phyloP scores from a whole-genome alignment of 768 basidiomycete species.

The Serendipita indica region DNA sequence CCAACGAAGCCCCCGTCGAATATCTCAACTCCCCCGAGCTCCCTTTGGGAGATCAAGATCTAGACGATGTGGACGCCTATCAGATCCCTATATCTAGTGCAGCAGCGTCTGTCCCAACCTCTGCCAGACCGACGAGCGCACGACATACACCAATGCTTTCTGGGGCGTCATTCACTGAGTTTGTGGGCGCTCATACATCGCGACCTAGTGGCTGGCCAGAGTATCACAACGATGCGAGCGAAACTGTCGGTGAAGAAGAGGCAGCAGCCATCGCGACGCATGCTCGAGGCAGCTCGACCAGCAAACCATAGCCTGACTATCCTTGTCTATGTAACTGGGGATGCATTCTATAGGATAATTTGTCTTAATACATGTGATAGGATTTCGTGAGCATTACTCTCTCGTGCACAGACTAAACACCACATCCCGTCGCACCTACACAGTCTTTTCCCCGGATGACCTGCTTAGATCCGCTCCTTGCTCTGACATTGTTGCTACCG shows the following conservation, averaged over 20 bases:
- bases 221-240: not conserved
- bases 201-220: slow-evolving; percentile 4
- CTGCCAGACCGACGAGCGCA: not conserved
- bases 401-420: too few species aligned
- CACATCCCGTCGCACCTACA: too few species aligned
- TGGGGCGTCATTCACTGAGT: not conserved
- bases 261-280: not conserved
- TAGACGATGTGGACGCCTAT: not conserved
- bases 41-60: not conserved
- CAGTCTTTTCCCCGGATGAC: too few species aligned
- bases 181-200: not conserved
- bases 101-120: not conserved
- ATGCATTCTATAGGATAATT: too few species aligned
- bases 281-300: too few species aligned
- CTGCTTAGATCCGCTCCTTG: too few species aligned
- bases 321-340: too few species aligned
- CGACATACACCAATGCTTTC: slow-evolving; percentile 8
- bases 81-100: not conserved
- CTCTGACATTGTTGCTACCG: too few species aligned
- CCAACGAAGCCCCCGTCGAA: not conserved
- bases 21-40: slow-evolving; percentile 1
- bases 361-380: too few species aligned
- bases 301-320: too few species aligned
- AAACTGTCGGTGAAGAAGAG: not conserved
- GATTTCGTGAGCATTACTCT: too few species aligned